Conservation (phyloP, 352 stramenopile genomes). For the Globisporangium apiculatum region DNA sequence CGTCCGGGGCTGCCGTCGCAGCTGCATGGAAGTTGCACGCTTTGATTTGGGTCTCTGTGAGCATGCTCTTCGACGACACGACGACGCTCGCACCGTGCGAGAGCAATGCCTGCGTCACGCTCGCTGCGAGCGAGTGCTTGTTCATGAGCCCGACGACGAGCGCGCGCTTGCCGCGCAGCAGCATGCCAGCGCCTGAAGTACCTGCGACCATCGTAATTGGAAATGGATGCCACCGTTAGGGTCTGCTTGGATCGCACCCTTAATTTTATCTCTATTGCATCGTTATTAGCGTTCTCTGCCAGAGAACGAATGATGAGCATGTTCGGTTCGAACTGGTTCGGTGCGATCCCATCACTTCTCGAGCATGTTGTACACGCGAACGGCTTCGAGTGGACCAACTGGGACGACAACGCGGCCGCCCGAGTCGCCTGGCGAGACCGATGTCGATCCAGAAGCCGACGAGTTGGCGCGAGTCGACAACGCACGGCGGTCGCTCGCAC, state of each 20-base stretch:
- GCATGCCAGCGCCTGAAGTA: background rate
- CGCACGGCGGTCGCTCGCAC: background rate
- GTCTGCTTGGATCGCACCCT: background rate
- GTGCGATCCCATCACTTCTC: background rate
- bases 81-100: constrained; percentile 60
- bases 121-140: constrained; percentile 82
- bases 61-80: constrained; percentile 53
- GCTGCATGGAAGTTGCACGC: constrained; percentile 38
- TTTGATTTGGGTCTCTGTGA: constrained; percentile 38
- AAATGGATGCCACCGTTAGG: background rate
- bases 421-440: background rate
- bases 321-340: too few species aligned
- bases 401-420: constrained; percentile 8
- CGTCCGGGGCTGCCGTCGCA: constrained; percentile 8
- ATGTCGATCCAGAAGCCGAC: background rate
- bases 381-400: constrained; percentile 19
- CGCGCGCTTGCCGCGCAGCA: constrained; percentile 59
- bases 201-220: background rate
- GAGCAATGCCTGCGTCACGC: constrained; percentile 63
- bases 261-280: background rate
- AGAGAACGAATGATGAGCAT: too few species aligned
- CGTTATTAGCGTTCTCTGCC: too few species aligned
- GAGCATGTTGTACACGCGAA: constrained; percentile 17
- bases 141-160: constrained; percentile 89
- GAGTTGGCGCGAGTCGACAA: constrained; percentile 1